Conservation (phyloP, 495 filamentous ascomycete species). For the Darksidea phi region DNA sequence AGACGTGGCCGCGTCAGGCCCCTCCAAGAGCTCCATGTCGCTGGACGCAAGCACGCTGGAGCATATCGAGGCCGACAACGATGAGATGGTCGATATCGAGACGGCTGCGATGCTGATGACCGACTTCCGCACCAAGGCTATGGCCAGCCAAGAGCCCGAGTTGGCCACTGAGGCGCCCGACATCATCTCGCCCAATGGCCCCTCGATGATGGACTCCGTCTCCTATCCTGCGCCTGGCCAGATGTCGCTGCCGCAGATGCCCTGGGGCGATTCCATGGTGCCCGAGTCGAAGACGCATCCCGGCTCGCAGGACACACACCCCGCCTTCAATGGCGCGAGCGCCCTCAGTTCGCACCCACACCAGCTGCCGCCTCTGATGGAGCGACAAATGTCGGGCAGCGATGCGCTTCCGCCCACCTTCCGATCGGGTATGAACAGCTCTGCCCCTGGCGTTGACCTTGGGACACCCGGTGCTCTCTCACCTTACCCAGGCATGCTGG, state of each 20-base stretch:
- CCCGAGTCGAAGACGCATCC: slow-evolving; percentile 53
- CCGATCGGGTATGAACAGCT: slow-evolving; percentile 63
- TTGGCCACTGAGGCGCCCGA: slow-evolving; percentile 59
- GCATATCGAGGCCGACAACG: slow-evolving; percentile 90
- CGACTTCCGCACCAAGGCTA: slow-evolving; percentile 96
- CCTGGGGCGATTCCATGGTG: slow-evolving; percentile 78
- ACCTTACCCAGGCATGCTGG: slow-evolving; percentile 72
- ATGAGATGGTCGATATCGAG: slow-evolving; percentile 96
- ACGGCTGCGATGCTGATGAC: slow-evolving; percentile 98
- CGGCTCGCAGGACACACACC: slow-evolving; percentile 65
- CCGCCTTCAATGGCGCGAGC: slow-evolving; percentile 56
- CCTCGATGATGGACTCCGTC: slow-evolving; percentile 44
- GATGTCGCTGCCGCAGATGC: slow-evolving; percentile 79
- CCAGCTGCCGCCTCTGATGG: slow-evolving; percentile 66
- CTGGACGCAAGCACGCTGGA: slow-evolving; percentile 87
- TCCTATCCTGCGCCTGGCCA: slow-evolving; percentile 67
- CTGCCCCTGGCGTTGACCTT: slow-evolving; percentile 65
- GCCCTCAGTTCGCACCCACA: slow-evolving; percentile 56
- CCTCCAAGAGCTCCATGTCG: slow-evolving; percentile 76
- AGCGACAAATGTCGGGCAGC: slow-evolving; percentile 57
- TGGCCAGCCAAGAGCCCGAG: slow-evolving; percentile 71
- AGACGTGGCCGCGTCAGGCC: slow-evolving; percentile 61
- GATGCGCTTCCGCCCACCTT: slow-evolving; percentile 61
- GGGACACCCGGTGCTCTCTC: slow-evolving; percentile 80
- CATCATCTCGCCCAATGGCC: slow-evolving; percentile 66